These are phyloP conservation scores for Phytophthora sp. DNA, from an alignment of 352 stramenopile species.

Conservation along the genomic window DNA sequence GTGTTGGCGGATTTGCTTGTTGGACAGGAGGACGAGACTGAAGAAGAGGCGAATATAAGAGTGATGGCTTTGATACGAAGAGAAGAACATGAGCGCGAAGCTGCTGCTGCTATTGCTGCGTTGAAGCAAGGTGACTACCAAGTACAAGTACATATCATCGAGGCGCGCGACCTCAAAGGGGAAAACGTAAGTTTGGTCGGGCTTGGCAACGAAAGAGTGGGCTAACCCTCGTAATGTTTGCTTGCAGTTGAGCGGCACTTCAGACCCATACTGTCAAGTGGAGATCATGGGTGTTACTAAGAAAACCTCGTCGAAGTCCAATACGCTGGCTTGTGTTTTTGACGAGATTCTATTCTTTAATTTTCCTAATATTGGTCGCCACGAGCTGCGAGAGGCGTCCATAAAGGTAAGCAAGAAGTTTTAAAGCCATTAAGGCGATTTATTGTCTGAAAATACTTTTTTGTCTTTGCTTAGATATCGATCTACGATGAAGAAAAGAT, in stretches of 20 bases:
- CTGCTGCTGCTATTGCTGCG: conserved; percentile 48
- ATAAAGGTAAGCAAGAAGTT: conserved; percentile 55
- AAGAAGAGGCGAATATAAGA: conserved; percentile 55
- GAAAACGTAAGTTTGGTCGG: conserved; percentile 63
- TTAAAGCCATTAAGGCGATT: not conserved
- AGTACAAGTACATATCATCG: conserved; percentile 87
- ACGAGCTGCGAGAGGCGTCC: conserved; percentile 67
- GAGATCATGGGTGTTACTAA: conserved; percentile 74
- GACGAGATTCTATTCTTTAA: conserved; percentile 93
- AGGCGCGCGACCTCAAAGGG: conserved; percentile 87
- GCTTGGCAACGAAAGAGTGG: no score
- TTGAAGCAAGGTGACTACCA: conserved; percentile 84
- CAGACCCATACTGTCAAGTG: conserved; percentile 89
- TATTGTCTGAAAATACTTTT: not conserved
- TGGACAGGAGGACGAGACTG: conserved; percentile 82
- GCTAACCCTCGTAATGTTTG: no score
- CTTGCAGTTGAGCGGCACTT: conserved; percentile 79
- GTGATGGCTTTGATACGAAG: conserved; percentile 35
- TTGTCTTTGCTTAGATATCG: conserved; percentile 45
- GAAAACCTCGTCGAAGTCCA: conserved; percentile 81
- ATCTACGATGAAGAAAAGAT: conserved; percentile 79
- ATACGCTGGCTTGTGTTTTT: conserved; percentile 88
- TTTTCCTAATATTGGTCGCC: conserved; percentile 80
- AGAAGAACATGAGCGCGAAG: conserved; percentile 60
- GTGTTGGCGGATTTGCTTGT: conserved; percentile 37